These are phyloP conservation scores for Magnaporthiopsis rhizophila DNA, from an alignment of 2,329 filamentous ascomycete species.

Conservation along the genomic window DNA sequence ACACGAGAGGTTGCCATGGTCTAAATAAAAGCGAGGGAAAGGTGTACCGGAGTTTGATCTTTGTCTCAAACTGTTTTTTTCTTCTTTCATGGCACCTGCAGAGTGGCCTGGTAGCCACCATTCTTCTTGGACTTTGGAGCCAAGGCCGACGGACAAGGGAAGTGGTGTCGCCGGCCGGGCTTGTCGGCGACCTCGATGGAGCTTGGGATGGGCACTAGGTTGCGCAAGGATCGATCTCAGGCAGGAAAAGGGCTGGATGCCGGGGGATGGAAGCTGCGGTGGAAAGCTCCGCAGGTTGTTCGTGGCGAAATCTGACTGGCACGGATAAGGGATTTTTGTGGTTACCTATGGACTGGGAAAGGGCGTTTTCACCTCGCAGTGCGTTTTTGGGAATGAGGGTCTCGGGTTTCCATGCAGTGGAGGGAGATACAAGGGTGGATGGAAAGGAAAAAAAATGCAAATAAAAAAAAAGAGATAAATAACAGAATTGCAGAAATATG, in stretches of 20 bases:
- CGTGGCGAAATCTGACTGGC: too few species aligned
- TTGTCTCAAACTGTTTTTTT: too few species aligned
- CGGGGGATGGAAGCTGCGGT: too few species aligned
- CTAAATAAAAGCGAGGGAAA: background rate
- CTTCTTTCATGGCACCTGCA: background rate
- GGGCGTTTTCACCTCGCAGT: background rate
- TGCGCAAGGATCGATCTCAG: background rate
- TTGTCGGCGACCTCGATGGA: too few species aligned
- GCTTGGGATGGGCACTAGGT: constrained; percentile 1
- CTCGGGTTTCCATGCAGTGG: background rate
- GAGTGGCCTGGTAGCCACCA: background rate
- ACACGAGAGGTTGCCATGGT: background rate
- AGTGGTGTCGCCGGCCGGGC: background rate
- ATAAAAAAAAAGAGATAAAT: background rate
- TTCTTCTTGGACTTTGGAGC: background rate
- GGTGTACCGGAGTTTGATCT: background rate
- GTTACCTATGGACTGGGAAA: too few species aligned
- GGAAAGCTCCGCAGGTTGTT: too few species aligned
- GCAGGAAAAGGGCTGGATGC: background rate
- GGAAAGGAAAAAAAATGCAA: background rate
- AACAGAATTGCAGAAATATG: background rate
- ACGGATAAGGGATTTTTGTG: too few species aligned
- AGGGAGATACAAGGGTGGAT: background rate
- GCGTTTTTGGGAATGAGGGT: background rate
- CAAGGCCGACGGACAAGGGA: background rate